Evolutionary conservation across 805 yeast genomes (phyloP).

Genomic region (Barnettozyma botsteinii): DNA sequence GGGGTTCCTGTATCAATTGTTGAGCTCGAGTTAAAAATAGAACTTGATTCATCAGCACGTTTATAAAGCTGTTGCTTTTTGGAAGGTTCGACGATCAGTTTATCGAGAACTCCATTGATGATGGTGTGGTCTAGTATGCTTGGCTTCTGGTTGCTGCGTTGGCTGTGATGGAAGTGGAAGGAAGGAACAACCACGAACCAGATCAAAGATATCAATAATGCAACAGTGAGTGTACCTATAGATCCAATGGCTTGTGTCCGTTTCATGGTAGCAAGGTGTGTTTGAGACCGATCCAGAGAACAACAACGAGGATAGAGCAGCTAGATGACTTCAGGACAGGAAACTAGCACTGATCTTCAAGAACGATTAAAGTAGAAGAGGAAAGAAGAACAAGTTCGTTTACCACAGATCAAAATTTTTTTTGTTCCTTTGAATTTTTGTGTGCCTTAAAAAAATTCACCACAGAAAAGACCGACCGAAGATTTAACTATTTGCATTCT

Average conservation of each 20-base stretch:
- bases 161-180: background rate
- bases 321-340: no score
- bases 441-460: no score
- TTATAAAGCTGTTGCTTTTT: background rate
- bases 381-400: background rate
- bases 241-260: no score
- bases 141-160: background rate
- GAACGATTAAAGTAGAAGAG: no score
- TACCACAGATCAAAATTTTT: background rate
- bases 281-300: no score
- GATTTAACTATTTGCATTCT: no score
- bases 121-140: background rate
- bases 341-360: no score
- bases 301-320: no score
- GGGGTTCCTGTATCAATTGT: background rate
- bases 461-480: no score
- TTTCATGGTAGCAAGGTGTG: no score
- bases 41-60: background rate
- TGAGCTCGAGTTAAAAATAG: background rate
- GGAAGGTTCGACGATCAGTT: background rate
- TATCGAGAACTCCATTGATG: background rate
- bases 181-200: background rate
- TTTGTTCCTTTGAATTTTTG: background rate
- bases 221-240: background rate
- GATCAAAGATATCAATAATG: background rate